Evolutionary conservation across 2,329 filamentous ascomycete species (phyloP), one percentile per base, ranked within the genome.

Genomic region (Aspergillus fischeri): DNA sequence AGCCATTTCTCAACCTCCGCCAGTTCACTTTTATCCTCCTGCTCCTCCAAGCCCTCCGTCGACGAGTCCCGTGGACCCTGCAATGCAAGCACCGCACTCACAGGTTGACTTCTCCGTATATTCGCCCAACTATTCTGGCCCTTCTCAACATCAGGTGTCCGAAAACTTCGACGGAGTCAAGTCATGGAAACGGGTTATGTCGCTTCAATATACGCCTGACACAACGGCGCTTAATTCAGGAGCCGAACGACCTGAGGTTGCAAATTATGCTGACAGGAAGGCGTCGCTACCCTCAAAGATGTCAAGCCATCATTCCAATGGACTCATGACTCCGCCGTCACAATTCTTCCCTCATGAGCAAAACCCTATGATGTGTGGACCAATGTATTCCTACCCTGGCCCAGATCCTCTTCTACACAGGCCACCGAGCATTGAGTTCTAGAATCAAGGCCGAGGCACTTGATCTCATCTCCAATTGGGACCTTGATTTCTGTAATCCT

Each of bases 101-200:
- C 65, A 65, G 21, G 54, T 55, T n/a, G 52, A 60, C 8, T 63
- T 57, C 3, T 54, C 58, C 4, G 24, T 63, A 17, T 71, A 61
- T 27, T 55, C 62, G 17, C 60, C 60, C 17, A 67, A 67, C 7
- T 63, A 66, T 51, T 38, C 55, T 14, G 50, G 56, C 7, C 58
- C 66, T 25, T 48, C 53, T 17, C 57, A 55, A 2, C 60, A 68
- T 4, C 64, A 65, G 27, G 42, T 62, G 21, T 52, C 62, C 21
- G 62, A 63, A 4, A 65, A 63, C 21, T 55, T 59, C 10, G 57
- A 58, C 7, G 64, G 65, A 41, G 9, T 58, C 3, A 72, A 68
- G 57, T 57, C 63, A 20, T 74, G 69, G 69, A 67, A 67, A 49
- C 69, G 67, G 4, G 62, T 63, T 25, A 63, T 68, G 57, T 66